phyloP scores from a whole-genome alignment of 352 stramenopile genomes.

The Peronospora tabacina region DNA sequence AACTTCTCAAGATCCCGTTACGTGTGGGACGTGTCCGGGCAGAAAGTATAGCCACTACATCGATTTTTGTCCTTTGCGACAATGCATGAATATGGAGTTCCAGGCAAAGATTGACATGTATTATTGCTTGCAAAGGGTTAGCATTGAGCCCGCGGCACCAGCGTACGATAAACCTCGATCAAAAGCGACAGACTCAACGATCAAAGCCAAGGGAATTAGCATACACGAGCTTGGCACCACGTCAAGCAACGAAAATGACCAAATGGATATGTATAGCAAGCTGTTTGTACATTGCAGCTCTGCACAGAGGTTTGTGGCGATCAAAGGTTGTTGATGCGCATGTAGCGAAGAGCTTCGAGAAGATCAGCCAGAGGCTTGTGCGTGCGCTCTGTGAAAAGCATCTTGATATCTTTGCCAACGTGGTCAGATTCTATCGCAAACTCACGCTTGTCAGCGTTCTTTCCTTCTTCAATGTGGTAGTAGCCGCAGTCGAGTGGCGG shows the following conservation, averaged over 20 bases:
- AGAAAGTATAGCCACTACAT: too few species aligned
- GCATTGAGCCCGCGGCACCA: neutral
- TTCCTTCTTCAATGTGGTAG: slow-evolving; percentile 34
- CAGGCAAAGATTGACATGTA: slow-evolving; percentile 2
- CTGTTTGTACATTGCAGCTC: slow-evolving; percentile 1
- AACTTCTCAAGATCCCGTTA: neutral
- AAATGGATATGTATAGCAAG: slow-evolving; percentile 7
- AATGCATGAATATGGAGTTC: neutral
- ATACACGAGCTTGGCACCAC: slow-evolving; percentile 8
- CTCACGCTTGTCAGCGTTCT: slow-evolving; percentile 29
- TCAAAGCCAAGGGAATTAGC: slow-evolving; percentile 10
- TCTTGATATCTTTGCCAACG: slow-evolving; percentile 30
- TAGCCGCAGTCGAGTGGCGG: slow-evolving; percentile 29
- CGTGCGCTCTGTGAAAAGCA: slow-evolving; percentile 37
- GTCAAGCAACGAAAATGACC: slow-evolving; percentile 4
- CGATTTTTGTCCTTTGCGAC: too few species aligned
- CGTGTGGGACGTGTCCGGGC: neutral
- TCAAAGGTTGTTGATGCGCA: slow-evolving; percentile 22
- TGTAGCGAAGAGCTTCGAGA: slow-evolving; percentile 27
- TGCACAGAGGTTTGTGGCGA: neutral
- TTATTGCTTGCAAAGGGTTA: slow-evolving; percentile 6
- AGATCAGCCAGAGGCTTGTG: slow-evolving; percentile 33
- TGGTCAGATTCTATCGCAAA: slow-evolving; percentile 31
- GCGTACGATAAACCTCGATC: slow-evolving; percentile 8
- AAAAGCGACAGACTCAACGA: neutral